A percentile compares a stretch with the other conserved stretches of the same genome.
These are phyloP conservation scores for Zanthoxylum bungeanum DNA, from an alignment of 345 rosid species.

Conservation along the genomic window DNA sequence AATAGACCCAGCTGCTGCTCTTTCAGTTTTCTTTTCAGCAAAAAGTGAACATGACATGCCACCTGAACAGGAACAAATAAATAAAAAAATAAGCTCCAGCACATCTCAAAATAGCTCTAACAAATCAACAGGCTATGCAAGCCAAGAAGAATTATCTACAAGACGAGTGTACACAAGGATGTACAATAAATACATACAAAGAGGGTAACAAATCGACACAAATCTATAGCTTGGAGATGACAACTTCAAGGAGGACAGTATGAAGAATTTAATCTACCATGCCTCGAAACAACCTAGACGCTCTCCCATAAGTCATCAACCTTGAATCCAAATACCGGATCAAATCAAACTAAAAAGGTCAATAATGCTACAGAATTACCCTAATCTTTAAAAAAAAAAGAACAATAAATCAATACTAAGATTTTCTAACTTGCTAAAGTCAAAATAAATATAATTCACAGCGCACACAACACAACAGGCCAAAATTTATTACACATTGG, in stretches of 20 bases:
- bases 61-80: slow-evolving; percentile 16
- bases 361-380: background rate
- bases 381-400: background rate
- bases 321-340: background rate
- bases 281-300: background rate
- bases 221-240: background rate
- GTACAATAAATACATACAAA: background rate
- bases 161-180: too few relatives aligned
- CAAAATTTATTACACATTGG: background rate
- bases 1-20: slow-evolving; percentile 11
- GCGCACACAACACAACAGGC: background rate
- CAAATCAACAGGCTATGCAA: slow-evolving; percentile 23
- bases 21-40: slow-evolving; percentile 18
- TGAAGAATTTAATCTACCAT: background rate
- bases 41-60: slow-evolving; percentile 28
- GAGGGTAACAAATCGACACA: background rate
- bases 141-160: background rate
- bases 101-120: background rate
- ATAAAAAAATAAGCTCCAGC: background rate
- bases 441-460: background rate
- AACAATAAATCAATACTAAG: background rate
- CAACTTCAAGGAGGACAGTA: background rate
- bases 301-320: background rate
- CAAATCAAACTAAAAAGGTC: background rate
- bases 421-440: background rate